Evolutionary conservation across 1,284 basidiomycete genomes (phyloP), one percentile per base, ranked within the genome.

Genomic region (Fomitopsis betulina): DNA sequence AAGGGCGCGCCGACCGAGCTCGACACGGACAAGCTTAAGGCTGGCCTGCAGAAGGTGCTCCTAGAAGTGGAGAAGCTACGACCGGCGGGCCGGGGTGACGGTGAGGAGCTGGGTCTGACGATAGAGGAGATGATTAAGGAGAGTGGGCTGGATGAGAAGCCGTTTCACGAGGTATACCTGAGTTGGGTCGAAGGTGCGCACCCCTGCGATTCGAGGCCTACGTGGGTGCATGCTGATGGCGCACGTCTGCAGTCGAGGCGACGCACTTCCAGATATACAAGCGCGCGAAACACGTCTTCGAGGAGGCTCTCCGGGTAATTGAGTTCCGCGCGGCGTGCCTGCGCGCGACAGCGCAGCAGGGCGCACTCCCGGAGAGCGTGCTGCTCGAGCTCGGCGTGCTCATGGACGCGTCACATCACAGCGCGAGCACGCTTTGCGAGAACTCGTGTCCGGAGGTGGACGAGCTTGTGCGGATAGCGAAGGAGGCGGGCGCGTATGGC

Each of bases 371-470:
- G 17, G 65, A 61, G 39, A 60, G 58, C 33, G 62, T 66, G 30
- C 75, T 86, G 23, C 65, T 76, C 57, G 72, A 73, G 43, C 82
- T 96, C 6, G 94, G 92, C 23, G 68, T 69, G 15, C 73, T 95
- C 52, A 91, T 96, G 87, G 85, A 93, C 67, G 82, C 82, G 58
- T 91, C 88, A 15, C 91, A 94, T 67, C 74, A 74, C 53, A 87
- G 84, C 65, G 93, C 91, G 70, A 69, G 81, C 33, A 71, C 79
- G 53, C 70, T 89, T 8, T 94, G 82, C 68, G 85, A 94, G 62
- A 93, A 89, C 71, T 92, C 91, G 8, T 91, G 89, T 67, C 80
- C 84, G 1, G 89, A 93, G 71, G 75, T 95, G 17, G 85, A 96
- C 68, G 72, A 82, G 65, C 78, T 96, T 15, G 81, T 81, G 12